Conservation (phyloP, 345 rosid genomes). For the Excoecaria cochinchinensis region DNA sequence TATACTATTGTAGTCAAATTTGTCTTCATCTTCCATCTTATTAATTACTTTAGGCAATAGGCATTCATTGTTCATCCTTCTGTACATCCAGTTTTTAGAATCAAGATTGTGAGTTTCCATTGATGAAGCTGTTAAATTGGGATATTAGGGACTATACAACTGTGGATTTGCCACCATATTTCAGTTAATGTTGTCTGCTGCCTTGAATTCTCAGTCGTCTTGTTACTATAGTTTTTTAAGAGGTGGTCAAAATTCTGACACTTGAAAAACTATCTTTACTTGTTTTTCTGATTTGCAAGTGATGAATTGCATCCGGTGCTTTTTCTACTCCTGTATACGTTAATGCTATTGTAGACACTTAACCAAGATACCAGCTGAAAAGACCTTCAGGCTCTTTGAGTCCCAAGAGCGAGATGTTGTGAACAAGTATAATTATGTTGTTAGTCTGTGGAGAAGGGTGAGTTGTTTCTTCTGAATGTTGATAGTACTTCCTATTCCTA, state of each 20-base stretch:
- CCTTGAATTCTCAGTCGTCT: background rate
- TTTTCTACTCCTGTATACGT: background rate
- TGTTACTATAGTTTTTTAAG: background rate
- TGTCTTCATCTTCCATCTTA: background rate
- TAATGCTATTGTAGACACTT: slow-evolving; percentile 35
- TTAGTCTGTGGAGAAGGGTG: slow-evolving; percentile 91
- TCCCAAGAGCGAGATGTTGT: slow-evolving; percentile 73
- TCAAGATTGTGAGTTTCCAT: background rate
- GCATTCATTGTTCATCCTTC: background rate
- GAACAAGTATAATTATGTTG: slow-evolving; percentile 77
- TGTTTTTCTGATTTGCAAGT: background rate
- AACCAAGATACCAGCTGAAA: slow-evolving; percentile 60
- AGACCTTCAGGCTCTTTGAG: slow-evolving; percentile 62
- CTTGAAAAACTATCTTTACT: background rate
- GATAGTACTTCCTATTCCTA: background rate
- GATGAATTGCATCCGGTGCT: slow-evolving; percentile 9
- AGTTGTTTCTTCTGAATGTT: slow-evolving; percentile 32
- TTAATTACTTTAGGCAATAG: background rate
- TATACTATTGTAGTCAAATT: background rate
- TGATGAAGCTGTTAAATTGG: background rate
- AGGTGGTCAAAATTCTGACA: background rate
- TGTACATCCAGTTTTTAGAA: background rate
- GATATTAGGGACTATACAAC: background rate
- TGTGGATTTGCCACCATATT: background rate
- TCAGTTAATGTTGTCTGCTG: background rate